These are phyloP conservation scores for Acacia concinna DNA, from an alignment of 331 rosid genomes.

Conservation along the genomic window DNA sequence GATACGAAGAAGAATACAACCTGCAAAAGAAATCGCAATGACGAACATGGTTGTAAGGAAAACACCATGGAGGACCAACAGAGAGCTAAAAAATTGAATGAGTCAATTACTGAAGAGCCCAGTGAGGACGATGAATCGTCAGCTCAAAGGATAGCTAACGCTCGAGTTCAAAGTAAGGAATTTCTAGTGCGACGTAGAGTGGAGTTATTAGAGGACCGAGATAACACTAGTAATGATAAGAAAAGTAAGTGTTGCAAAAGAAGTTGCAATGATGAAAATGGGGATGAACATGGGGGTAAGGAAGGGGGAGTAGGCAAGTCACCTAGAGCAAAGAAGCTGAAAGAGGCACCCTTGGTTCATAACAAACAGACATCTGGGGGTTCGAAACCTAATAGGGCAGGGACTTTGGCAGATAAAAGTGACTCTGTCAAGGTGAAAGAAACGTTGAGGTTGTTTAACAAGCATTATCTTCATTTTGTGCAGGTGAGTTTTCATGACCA, in stretches of 20 bases:
- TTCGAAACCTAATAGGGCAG: conserved; percentile 6
- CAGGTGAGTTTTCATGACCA: conserved; percentile 57
- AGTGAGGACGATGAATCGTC: neutral
- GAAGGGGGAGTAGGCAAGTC: neutral
- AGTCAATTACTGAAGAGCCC: neutral
- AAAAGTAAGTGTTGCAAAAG: neutral
- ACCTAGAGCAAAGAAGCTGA: neutral
- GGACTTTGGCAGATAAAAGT: conserved; percentile 49
- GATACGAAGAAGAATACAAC: neutral
- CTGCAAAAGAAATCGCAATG: neutral
- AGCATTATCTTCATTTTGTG: conserved; percentile 71
- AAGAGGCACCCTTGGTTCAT: neutral
- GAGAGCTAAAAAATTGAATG: neutral
- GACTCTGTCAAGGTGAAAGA: conserved; percentile 67
- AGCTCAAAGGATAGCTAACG: neutral
- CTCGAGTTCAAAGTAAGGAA: conserved; percentile 9
- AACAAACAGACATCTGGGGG: neutral
- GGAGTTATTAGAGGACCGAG: neutral
- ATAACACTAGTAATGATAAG: neutral
- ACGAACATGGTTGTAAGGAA: neutral
- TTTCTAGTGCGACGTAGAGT: conserved; percentile 4
- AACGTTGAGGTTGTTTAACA: conserved; percentile 73
- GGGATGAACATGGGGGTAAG: neutral
- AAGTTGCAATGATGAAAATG: neutral
- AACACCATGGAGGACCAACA: neutral